Evolutionary conservation across 805 yeast species (phyloP), one percentile per base, ranked within the genome.

Genomic region (Sugiyamaella qingdaonensis): DNA sequence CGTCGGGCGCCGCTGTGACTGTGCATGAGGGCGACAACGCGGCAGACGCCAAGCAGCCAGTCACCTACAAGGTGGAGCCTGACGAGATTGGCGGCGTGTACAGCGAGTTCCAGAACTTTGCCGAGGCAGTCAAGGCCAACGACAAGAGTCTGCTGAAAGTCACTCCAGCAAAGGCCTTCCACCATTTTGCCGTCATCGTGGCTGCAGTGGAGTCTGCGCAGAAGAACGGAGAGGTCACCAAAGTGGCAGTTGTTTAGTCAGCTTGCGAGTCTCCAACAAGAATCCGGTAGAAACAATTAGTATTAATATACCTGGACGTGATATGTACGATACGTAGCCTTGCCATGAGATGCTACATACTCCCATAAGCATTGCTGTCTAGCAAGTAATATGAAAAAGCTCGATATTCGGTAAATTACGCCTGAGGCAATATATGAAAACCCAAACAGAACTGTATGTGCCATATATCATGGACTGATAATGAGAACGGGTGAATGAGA

Each of bases 171-270:
- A 78, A 75, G 57, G 89, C 95, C 4, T 91, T 86, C 82, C 97
- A 91, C 70, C 98, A 92, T 69, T 80, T 91, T 68, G 96, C 97
- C 5, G 79, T 88, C 61, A 81, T 92, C 54, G 96, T 81, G 52
- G 98, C 97, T 27, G 86, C 88, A 55, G 71, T 92, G 35, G 84
- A 85, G 59, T 84, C 94, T 54, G 80, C 88, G 14, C 53, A 64
- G 51, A 54, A 58, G 37, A 59, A 57, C 29, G 80, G 81, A 11
- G 56, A 61, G 18, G 50, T 47, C 10, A 53, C 54, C 27, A 45
- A 36, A 29, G 60, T 57, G 18, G 59, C 43, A 16, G 33, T 18
- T 14, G 51, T 33, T 5, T 39, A 35, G 46, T 3, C 7, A 7
- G 29, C 18, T 8, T 4, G 29, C 29, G 3, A 4, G 3, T 24